These are phyloP conservation scores for Fusarium siculi DNA, from an alignment of 2,329 filamentous ascomycete species.

Conservation along the genomic window DNA sequence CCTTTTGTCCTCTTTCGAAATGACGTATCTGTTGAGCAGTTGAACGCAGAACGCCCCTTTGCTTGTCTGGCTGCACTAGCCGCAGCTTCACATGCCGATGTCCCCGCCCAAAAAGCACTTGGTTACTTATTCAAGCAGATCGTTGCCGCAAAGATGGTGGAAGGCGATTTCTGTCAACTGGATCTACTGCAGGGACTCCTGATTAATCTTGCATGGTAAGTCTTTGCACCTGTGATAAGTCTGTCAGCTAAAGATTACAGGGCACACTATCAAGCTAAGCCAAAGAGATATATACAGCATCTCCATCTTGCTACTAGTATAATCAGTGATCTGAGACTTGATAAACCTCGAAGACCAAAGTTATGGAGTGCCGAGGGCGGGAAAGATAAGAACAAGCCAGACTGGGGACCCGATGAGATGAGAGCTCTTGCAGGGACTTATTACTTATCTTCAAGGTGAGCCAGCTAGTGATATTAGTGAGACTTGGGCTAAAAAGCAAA, in stretches of 20 bases:
- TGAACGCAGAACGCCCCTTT: constrained; percentile 38
- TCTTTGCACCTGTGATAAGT: fast-evolving
- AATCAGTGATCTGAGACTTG: constrained; percentile 45
- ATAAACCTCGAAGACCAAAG: constrained; percentile 39
- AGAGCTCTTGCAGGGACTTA: constrained; percentile 45
- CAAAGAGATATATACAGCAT: constrained; percentile 45
- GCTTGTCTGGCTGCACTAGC: constrained; percentile 44
- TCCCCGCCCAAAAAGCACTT: constrained; percentile 31
- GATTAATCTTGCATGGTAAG: constrained; percentile 47
- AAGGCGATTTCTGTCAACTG: constrained; percentile 37
- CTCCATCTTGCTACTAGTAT: constrained; percentile 46
- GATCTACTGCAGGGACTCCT: constrained; percentile 48
- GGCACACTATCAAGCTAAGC: constrained; percentile 47
- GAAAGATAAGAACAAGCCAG: constrained; percentile 28
- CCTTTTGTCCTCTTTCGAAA: constrained; percentile 44
- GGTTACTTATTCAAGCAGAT: constrained; percentile 42
- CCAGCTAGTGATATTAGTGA: fast-evolving
- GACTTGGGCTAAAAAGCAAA: neutral
- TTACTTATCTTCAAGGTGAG: constrained; percentile 46
- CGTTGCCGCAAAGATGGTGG: constrained; percentile 27
- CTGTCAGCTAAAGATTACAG: constrained; percentile 24
- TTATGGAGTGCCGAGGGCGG: constrained; percentile 42
- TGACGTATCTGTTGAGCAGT: constrained; percentile 8
- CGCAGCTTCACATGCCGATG: constrained; percentile 33
- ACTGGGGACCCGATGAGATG: constrained; percentile 45